phyloP scores from a whole-genome alignment of 441 rosid species.

The Populus tomentosa region DNA sequence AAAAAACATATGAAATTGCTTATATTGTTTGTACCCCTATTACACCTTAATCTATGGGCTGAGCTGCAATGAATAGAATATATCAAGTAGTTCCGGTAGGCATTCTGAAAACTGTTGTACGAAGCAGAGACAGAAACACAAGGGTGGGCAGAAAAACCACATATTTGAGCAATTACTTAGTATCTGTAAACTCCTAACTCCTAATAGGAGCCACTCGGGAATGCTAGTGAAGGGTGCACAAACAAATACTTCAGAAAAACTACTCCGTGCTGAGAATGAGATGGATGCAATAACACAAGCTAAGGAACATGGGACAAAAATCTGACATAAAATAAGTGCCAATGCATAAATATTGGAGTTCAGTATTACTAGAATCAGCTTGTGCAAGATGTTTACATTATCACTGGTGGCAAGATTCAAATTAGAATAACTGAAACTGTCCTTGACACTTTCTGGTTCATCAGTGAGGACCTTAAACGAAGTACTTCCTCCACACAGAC shows the following conservation, averaged over 20 bases:
- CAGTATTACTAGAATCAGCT: conserved; percentile 4
- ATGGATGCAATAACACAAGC: not conserved
- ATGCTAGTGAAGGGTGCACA: not conserved
- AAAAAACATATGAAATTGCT: not conserved
- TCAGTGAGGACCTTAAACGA: conserved; percentile 52
- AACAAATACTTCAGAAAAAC: not conserved
- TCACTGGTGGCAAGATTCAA: conserved; percentile 36
- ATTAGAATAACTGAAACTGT: conserved; percentile 29
- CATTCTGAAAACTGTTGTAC: not conserved
- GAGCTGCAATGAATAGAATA: not conserved
- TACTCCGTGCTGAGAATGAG: not conserved
- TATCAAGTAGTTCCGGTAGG: not conserved
- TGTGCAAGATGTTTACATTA: conserved; percentile 34
- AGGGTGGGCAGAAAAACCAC: not conserved
- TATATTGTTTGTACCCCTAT: not conserved
- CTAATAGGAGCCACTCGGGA: not conserved
- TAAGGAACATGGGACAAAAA: not conserved
- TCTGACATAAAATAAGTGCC: not conserved
- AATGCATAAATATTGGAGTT: not conserved
- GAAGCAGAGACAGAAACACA: not conserved
- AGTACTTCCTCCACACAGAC: conserved; percentile 42
- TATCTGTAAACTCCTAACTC: not conserved
- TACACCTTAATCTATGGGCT: not conserved
- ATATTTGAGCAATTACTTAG: not conserved
- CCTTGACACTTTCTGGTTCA: conserved; percentile 34